Conservation (phyloP, 805 yeast species). For the Candida michaelii region DNA sequence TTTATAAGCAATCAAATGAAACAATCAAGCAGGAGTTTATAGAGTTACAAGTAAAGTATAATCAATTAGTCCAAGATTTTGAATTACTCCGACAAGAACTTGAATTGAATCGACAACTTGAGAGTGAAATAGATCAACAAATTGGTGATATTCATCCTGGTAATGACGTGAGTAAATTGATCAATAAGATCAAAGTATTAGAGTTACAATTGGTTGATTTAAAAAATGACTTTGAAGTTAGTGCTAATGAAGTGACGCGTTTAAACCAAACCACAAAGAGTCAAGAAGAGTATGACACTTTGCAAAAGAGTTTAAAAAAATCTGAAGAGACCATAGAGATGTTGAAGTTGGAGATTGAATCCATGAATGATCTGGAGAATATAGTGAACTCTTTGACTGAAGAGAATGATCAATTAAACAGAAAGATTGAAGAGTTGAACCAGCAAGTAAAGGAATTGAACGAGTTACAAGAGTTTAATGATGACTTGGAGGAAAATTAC, state of each 20-base stretch:
- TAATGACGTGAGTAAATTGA: constrained; percentile 10
- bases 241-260: constrained; percentile 8
- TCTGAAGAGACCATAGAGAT: constrained; percentile 26
- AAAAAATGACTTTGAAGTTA: constrained; percentile 3
- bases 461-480: constrained; percentile 50
- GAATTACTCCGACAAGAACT: constrained; percentile 35
- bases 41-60: constrained; percentile 28
- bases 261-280: constrained; percentile 13
- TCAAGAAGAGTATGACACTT: constrained; percentile 25
- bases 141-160: neutral
- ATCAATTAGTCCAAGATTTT: constrained; percentile 29
- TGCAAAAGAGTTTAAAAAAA: constrained; percentile 27
- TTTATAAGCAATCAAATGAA: constrained; percentile 33
- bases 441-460: constrained; percentile 45
- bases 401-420: constrained; percentile 36
- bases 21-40: constrained; percentile 25
- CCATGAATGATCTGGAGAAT: constrained; percentile 34
- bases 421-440: constrained; percentile 31
- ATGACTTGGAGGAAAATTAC: constrained; percentile 49
- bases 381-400: constrained; percentile 33
- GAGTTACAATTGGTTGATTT: constrained; percentile 38
- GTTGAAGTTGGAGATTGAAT: constrained; percentile 33
- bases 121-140: constrained; percentile 23
- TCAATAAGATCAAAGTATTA: constrained; percentile 35
- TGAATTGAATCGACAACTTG: constrained; percentile 37